Evolutionary conservation across 805 yeast species (phyloP), one percentile per base, ranked within the genome.

Genomic region (Naumovozyma baii): DNA sequence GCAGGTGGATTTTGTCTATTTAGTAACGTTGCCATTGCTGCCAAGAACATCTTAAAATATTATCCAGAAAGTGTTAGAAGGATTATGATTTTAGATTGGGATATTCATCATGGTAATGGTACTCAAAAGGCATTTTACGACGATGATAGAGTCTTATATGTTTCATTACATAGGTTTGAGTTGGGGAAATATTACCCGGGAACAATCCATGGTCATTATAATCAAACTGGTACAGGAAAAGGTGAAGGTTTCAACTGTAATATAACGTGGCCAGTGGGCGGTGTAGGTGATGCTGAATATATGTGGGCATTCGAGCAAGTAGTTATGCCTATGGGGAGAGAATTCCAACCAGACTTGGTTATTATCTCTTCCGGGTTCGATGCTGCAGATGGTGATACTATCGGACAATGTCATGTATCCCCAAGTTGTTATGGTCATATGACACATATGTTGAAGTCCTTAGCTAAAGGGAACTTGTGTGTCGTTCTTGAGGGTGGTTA

Each of bases 41-140:
- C 96, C 14, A 83, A 83, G 54, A 78, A 80, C 43, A 81, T 88
- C 46, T 64, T 92, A 41, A 78, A 78, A 49, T 70, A 74, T 41
- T 90, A 86, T 59, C 95, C 96, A 0, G 96, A 90, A 52, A 74
- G 85, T 18, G 94, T 90, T 5, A 70, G 94, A 46, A 74, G 74
- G 50, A 84, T 92, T 31, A 76, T 86, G 41, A 79, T 92, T 43
- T 55, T 88, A 17, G 99, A 92, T 61, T 92, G 99, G 99, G 99
- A 92, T 62, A 87, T 92, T 36, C 99, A 92, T 62, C 99, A 92
- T 61, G 99, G 99, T 18, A 92, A 92, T 61, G 99, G 99, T 31
- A 92, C 99, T 1, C 98, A 92, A 61, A 81, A 83, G 57, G 86
- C 94, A 2, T 92, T 92, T 51, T 76, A 76, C 49, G 74, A 84